phyloP scores from a whole-genome alignment of 2,329 filamentous ascomycete genomes.

The Calonectria hawksworthii region DNA sequence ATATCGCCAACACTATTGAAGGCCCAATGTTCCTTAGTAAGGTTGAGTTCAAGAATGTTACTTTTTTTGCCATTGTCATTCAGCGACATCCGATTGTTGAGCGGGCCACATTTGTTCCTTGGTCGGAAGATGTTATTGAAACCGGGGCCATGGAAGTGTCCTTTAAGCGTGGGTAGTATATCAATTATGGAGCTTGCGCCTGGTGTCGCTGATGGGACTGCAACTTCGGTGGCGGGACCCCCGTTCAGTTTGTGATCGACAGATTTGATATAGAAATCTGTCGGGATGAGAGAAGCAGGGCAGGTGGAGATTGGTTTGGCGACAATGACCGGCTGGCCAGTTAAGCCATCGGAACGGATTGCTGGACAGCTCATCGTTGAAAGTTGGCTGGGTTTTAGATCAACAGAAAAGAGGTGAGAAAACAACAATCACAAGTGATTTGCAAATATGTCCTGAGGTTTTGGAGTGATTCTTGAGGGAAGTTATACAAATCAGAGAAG shows the following conservation, averaged over 20 bases:
- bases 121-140: conserved; percentile 58
- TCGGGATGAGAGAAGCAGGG: not conserved
- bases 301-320: not conserved
- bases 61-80: conserved; percentile 34
- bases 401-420: not conserved
- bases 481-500: not conserved
- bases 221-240: not conserved
- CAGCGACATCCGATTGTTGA: conserved; percentile 34
- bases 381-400: not conserved
- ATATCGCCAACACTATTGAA: conserved; percentile 53
- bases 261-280: not conserved
- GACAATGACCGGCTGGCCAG: not conserved
- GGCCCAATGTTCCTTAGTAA: conserved; percentile 52
- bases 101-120: conserved; percentile 33
- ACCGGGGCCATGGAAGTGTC: conserved; percentile 50
- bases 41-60: conserved; percentile 55
- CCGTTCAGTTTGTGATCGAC: not conserved
- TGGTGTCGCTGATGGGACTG: not conserved
- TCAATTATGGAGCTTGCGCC: not conserved
- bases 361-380: not conserved
- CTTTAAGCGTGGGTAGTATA: conserved; percentile 11
- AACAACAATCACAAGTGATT: not conserved
- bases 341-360: not conserved
- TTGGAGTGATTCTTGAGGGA: not conserved
- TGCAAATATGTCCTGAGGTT: not conserved